phyloP scores from a whole-genome alignment of 129 eudicot genomes.

The Heracleum sosnowskyi region DNA sequence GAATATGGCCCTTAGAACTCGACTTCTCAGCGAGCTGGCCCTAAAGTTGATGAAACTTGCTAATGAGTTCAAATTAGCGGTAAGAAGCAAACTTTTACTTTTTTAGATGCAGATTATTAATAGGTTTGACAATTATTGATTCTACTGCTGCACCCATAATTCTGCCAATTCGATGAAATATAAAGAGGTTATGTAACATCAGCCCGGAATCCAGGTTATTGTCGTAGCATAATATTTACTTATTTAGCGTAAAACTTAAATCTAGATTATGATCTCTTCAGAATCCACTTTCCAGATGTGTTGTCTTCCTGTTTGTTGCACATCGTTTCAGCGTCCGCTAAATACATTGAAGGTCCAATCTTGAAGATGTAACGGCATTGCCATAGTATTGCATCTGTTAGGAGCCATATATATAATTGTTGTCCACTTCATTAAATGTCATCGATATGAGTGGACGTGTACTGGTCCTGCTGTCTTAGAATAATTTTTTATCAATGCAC shows the following conservation, averaged over 20 bases:
- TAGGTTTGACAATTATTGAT: neutral
- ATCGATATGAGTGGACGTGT: neutral
- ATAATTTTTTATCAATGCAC: neutral
- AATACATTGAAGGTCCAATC: neutral
- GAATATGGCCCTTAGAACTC: constrained; percentile 88
- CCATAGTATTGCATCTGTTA: neutral
- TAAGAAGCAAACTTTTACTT: constrained; percentile 28
- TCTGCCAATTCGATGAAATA: neutral
- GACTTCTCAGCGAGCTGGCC: constrained; percentile 77
- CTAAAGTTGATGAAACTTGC: constrained; percentile 86
- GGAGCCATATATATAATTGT: neutral
- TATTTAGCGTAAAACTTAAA: neutral
- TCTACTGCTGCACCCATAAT: neutral
- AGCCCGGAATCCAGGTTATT: neutral
- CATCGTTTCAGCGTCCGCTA: neutral
- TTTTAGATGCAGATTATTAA: neutral
- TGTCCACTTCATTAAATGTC: neutral
- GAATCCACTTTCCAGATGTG: neutral
- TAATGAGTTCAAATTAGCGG: constrained; percentile 61
- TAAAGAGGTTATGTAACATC: neutral
- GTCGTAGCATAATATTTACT: neutral
- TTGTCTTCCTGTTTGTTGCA: neutral
- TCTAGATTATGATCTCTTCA: neutral
- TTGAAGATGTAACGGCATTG: neutral
- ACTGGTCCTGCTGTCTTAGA: neutral